Percentiles rank a stretch among this genome's conserved stretches.
phyloP scores from a whole-genome alignment of 129 eudicot species.

The Logfia minima region DNA sequence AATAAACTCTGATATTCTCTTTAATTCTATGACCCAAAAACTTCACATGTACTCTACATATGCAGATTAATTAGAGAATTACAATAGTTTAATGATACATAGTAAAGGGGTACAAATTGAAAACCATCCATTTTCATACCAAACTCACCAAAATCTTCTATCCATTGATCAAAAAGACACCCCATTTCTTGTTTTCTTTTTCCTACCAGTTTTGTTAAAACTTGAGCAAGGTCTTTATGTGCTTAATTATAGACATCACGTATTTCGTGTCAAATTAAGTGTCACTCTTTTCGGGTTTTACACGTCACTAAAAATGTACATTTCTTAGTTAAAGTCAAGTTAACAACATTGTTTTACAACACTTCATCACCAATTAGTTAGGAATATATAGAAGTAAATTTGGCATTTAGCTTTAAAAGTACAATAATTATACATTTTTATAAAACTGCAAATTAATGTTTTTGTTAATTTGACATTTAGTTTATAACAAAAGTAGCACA shows the following conservation, averaged over 20 bases:
- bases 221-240: not conserved
- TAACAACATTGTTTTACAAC: not conserved
- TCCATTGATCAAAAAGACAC: not conserved
- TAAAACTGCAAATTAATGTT: no score
- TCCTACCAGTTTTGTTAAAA: conserved; percentile 26
- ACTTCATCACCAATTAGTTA: no score
- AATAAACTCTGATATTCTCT: no score
- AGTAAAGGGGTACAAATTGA: not conserved
- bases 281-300: not conserved
- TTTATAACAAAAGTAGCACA: no score
- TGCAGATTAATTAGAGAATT: not conserved
- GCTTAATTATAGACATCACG: not conserved
- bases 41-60: conserved; percentile 11
- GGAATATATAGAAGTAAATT: no score
- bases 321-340: not conserved
- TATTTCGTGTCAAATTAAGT: not conserved
- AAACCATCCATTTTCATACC: conserved; percentile 9
- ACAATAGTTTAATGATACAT: not conserved
- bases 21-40: no score
- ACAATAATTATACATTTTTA: no score
- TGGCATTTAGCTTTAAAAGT: no score
- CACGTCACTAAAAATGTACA: not conserved
- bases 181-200: conserved; percentile 4
- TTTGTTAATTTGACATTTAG: no score
- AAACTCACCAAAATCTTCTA: conserved; percentile 30